Conservation (phyloP, 2,329 filamentous ascomycete genomes). For the Neofusicoccum cordaticola region DNA sequence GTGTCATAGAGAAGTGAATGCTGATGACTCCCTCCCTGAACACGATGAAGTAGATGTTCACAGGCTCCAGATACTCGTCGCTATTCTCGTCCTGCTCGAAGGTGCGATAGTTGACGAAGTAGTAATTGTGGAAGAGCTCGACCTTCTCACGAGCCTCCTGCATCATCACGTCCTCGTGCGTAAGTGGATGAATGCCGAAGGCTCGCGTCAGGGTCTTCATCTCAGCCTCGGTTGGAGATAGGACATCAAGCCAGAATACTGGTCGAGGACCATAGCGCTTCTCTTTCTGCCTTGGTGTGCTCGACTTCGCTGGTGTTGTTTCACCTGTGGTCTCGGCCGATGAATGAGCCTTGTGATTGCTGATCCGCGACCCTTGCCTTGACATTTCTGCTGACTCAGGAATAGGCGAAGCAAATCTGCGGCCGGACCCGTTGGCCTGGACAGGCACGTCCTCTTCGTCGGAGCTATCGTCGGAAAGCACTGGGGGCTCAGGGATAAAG, state of each 20-base stretch:
- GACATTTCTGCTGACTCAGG: neutral
- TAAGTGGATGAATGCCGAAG: slow-evolving; percentile 93
- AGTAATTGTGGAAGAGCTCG: slow-evolving; percentile 94
- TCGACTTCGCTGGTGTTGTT: slow-evolving; percentile 44
- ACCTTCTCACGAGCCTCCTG: slow-evolving; percentile 98
- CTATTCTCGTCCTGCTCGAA: slow-evolving; percentile 93
- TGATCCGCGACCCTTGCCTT: slow-evolving; percentile 10
- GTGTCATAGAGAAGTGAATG: slow-evolving; percentile 96
- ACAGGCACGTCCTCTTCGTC: slow-evolving; percentile 56
- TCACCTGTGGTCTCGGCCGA: slow-evolving; percentile 46
- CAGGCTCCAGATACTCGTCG: slow-evolving; percentile 87
- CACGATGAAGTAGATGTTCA: slow-evolving; percentile 97
- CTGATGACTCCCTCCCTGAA: slow-evolving; percentile 94
- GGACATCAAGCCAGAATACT: slow-evolving; percentile 94
- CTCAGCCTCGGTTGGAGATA: slow-evolving; percentile 86
- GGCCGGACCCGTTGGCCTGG: neutral
- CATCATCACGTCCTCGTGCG: slow-evolving; percentile 94
- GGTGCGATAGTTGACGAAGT: slow-evolving; percentile 97
- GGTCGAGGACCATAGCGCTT: slow-evolving; percentile 70
- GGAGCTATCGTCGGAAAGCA: slow-evolving; percentile 59
- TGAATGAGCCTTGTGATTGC: slow-evolving; percentile 26
- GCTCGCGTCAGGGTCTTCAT: slow-evolving; percentile 92
- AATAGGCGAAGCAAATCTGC: neutral
- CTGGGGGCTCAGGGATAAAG: slow-evolving; percentile 78
- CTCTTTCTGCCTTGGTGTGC: slow-evolving; percentile 29